Evolutionary conservation across 2,329 filamentous ascomycete species (phyloP), one percentile per base, ranked within the genome.

Genomic region (Aspergillus glaucus): DNA sequence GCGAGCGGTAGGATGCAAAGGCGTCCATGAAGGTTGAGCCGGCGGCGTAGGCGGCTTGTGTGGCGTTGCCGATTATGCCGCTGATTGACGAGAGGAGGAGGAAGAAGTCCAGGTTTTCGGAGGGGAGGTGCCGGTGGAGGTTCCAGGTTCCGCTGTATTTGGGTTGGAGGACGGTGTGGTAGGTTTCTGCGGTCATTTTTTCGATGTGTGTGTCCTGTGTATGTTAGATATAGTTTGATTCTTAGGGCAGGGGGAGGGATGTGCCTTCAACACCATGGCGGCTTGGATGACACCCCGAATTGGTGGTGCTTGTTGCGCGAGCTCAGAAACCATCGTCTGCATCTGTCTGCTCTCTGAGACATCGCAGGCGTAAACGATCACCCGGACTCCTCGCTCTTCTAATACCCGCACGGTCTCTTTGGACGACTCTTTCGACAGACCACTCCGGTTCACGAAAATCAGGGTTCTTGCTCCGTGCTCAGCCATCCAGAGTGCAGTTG

Each of bases 391-490:
- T 14, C 50, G 47, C 12, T 55, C 21, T 44, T 46, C 24, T 15
- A 66, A 44, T 3, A 50, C 50, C 56, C 50, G 43, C 48, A 54
- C 2, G 37, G 45, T 12, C 50, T 47, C 7, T 60, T 58, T 6
- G 55, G 61, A 8, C 59, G 57, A 19, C 1, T 19, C 19, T 1
- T 32, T 50, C 5, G 52, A 50, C 4, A 46, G 17, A 6, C 59
- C 61, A 37, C 69, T 75, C 41, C 81, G 70, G 9, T 75, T 80
- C 1, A 83, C 50, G 43, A 82, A 77, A 6, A 75, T 72, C 3
- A 85, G 47, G 47, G 76, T 64, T 24, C 65, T 71, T 0, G 74
- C 80, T 2, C 81, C 81, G 3, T 74, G 71, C 7, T 62, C 58
- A 14, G 67, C 65, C 48, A 84, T 70, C 47, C 79, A 70, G 37